Evolutionary conservation across 164 flowering plant genomes (phyloP), one percentile per base, ranked within the genome.

Genomic region (Stephania japonica): DNA sequence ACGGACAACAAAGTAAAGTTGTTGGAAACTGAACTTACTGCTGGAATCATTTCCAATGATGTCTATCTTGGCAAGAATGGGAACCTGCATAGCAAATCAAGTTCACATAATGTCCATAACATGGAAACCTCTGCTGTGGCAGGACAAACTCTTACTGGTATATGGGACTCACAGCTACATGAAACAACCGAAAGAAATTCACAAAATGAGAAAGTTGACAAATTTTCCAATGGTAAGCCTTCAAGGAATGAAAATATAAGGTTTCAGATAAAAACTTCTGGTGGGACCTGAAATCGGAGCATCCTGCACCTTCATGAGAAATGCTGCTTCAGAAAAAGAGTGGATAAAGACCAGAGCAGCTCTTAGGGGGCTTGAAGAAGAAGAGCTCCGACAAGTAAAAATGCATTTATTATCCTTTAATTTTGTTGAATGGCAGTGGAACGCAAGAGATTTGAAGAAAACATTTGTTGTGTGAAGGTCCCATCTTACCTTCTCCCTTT

Each of bases 261-360:
- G 70, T 59, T 47, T 71, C 50, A 71, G 79, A 64, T 49, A 76
- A 75, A 42, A 61, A 23, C 68, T 76, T 1, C 24, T 16, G 7
- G 72, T 6, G 27, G 75, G 69, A 24, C 65, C 71, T 44, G 68
- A n/a, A 12, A 68, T 78, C 18, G 84, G 81, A 27, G 89, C 86
- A 72, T 75, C 77, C 64, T 88, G 92, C 82, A 65, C 84, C 5
- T 94, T 93, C 78, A 86, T 87, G 91, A 88, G 90, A 71, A 85
- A 78, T 80, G 85, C 81, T 24, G 80, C 83, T 73, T 94, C 96
- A 11, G 53, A 89, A 81, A 89, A 78, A 78, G 91, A 90, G 69
- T 91, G 95, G 95, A 77, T 70, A 12, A 87, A 81, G 44, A 69
- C 85, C 6, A 90, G 84, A 78, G 84, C 90, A n/a, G 81, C 90